Evolutionary conservation across 2,329 filamentous ascomycete genomes (phyloP).

Genomic region (Graphium sp.): DNA sequence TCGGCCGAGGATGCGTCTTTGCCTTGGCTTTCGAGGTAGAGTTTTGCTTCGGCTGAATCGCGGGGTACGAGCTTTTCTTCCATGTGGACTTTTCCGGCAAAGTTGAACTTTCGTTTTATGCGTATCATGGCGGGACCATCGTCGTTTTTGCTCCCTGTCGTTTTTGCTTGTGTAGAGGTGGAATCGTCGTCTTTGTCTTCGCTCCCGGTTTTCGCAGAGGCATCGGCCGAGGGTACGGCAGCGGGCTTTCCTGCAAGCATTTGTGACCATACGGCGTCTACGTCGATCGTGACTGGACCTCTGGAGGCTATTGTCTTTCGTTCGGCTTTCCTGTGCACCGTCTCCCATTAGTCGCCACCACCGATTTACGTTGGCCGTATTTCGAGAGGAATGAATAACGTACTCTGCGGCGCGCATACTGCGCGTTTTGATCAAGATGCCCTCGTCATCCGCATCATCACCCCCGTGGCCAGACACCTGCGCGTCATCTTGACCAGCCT

Average conservation of each 20-base stretch:
- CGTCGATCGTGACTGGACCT: slow-evolving; percentile 50
- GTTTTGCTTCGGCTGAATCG: slow-evolving; percentile 47
- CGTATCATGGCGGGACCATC: slow-evolving; percentile 29
- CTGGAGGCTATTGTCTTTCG: slow-evolving; percentile 30
- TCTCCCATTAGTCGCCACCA: too few relatives aligned
- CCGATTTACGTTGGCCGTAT: too few relatives aligned
- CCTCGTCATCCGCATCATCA: slow-evolving; percentile 28
- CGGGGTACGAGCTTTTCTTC: slow-evolving; percentile 54
- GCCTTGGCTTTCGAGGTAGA: slow-evolving; percentile 39
- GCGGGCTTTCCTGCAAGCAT: slow-evolving; percentile 36
- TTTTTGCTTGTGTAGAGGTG: too few relatives aligned
- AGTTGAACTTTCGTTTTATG: slow-evolving; percentile 58
- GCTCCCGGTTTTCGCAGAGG: slow-evolving; percentile 6
- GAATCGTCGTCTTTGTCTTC: neutral
- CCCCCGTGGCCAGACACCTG: too few relatives aligned
- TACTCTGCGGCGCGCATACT: slow-evolving; percentile 51
- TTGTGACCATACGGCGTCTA: slow-evolving; percentile 53
- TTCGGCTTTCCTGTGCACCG: slow-evolving; percentile 39
- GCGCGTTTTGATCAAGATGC: slow-evolving; percentile 54
- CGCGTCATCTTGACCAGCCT: slow-evolving; percentile 16
- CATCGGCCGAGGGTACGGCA: slow-evolving; percentile 5
- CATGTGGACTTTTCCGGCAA: slow-evolving; percentile 54
- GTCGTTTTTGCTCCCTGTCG: too few relatives aligned
- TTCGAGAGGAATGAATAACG: slow-evolving; percentile 12
- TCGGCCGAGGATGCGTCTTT: slow-evolving; percentile 8